Evolutionary conservation across 1,139 yeast species (phyloP).

Genomic region (Taiozyma sp.): DNA sequence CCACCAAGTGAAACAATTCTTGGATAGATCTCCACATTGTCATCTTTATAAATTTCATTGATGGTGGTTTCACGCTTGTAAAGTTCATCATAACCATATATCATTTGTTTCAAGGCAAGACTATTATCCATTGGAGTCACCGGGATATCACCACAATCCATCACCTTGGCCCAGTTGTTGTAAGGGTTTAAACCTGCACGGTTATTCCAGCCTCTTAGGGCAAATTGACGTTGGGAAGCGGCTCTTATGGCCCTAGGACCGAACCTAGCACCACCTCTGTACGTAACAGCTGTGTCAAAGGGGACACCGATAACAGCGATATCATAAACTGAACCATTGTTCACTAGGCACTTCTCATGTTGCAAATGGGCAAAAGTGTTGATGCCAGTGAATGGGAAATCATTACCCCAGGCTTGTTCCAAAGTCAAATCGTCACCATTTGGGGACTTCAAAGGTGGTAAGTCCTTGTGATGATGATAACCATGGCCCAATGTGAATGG

Average conservation of each 20-base stretch:
- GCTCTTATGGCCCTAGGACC: conserved; percentile 73
- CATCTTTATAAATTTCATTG: not conserved
- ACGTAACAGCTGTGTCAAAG: conserved; percentile 71
- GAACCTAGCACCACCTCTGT: conserved; percentile 72
- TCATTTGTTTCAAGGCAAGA: conserved; percentile 68
- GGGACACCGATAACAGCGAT: conserved; percentile 72
- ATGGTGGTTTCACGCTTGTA: conserved; percentile 27
- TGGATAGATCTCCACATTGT: conserved; percentile 36
- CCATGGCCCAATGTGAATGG: not conserved
- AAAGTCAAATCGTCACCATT: conserved; percentile 25
- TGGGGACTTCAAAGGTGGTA: not conserved
- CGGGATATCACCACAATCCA: conserved; percentile 83
- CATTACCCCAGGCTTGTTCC: conserved; percentile 54
- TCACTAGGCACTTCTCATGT: conserved; percentile 48
- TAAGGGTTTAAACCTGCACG: conserved; percentile 50
- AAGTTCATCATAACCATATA: conserved; percentile 46
- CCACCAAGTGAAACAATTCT: conserved; percentile 69
- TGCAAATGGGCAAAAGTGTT: conserved; percentile 72
- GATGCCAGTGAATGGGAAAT: conserved; percentile 67
- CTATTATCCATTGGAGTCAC: conserved; percentile 72
- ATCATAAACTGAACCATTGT: conserved; percentile 45
- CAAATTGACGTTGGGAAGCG: conserved; percentile 68
- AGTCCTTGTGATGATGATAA: not conserved
- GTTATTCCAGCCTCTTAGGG: conserved; percentile 61
- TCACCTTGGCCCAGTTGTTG: conserved; percentile 55